These are phyloP conservation scores for Cunninghamia lanceolata DNA, from an alignment of 75 land plant genomes.

Conservation along the genomic window DNA sequence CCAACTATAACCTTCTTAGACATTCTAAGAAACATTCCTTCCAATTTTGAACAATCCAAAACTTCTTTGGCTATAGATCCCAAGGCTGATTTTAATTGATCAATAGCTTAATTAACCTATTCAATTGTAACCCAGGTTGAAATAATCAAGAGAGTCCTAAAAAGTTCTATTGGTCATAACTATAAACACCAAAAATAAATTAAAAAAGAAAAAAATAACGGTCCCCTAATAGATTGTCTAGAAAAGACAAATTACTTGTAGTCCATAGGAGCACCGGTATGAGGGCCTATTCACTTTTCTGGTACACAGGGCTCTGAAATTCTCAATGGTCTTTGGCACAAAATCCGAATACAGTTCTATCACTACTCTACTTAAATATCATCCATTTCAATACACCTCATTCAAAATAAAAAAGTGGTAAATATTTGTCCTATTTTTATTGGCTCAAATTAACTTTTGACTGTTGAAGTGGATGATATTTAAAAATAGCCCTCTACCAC, in stretches of 20 bases:
- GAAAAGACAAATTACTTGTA: slow-evolving; percentile 10
- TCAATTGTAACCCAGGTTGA: not conserved
- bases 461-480: no score
- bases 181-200: not conserved
- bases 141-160: not conserved
- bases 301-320: slow-evolving; percentile 38
- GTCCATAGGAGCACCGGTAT: slow-evolving; percentile 28
- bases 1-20: not conserved
- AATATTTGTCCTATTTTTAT: no score
- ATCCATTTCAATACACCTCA: no score
- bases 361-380: no score
- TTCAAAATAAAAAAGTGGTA: no score
- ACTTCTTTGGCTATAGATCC: not conserved
- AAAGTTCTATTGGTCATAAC: not conserved
- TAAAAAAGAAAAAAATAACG: not conserved
- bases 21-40: not conserved
- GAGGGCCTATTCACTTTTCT: slow-evolving; percentile 31
- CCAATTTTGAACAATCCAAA: not conserved
- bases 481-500: no score
- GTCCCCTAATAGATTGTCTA: not conserved
- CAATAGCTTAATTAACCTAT: not conserved
- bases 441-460: no score
- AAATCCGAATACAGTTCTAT: slow-evolving; percentile 31
- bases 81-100: not conserved
- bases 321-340: slow-evolving; percentile 37